Base-by-base conservation (phyloP, 495 filamentous ascomycete genomes). In the Entonaema liquescens region DNA sequence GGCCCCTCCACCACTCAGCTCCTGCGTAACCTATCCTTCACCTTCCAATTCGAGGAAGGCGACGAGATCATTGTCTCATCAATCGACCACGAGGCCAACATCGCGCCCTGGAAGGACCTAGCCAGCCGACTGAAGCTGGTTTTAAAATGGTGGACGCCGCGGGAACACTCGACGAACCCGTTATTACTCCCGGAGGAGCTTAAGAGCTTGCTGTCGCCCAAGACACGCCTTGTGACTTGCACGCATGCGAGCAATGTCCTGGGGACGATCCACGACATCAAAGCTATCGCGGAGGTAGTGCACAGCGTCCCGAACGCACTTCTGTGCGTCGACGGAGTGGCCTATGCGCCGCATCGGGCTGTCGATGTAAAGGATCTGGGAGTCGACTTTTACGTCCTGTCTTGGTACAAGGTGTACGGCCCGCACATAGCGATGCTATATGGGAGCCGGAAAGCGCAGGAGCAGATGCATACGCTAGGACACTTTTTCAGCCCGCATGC, bases 321-420 rank as follows among this genome's bases (percentile, higher is more conserved):
- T 2, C 62, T 83, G 1, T 82, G 79, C 67, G 82, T 84, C n/a
- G 82, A 93, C 77, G 91, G 85, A 1, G 91, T 93, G 0, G 89
- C 89, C 28, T 89, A 86, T 65, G 90, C 90, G 13, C 90, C 91
- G 2, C 92, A 94, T 70, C 79, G 91, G 29, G 79, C 77, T 29
- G 79, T 93, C 28, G 89, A 94, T 74, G 89, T 93, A 15, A 80
- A 80, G 59, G 86, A 73, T 1, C 80, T 93, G 4, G 90, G 84
- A 0, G 90, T 91, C 0, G 91, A 93, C 71, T 86, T 92, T 73
- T 93, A 93, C 74, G 82, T 86, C n/a, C 89, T 92, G 69, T 88
- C 84, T 2, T 93, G 91, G 87, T 92, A 92, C 78, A 92, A 93
- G 77, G 89, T 91, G 23, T 93, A 89, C 76, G 91, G 90, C 0